Evolutionary conservation across 176 grass and related monocot genomes (phyloP).

Genomic region (Aechmea fasciata): DNA sequence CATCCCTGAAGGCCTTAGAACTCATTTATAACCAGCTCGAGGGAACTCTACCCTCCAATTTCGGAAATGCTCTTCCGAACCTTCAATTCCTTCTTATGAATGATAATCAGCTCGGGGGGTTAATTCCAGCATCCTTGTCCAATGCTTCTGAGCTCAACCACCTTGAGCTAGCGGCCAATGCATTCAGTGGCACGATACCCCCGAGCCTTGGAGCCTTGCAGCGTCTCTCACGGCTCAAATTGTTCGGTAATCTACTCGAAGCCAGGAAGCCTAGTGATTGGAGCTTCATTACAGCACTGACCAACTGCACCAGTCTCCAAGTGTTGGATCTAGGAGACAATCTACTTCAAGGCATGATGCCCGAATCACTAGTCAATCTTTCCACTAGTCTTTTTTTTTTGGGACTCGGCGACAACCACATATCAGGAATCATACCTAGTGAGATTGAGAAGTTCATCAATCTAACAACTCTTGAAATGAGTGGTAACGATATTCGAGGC

Average conservation of each 20-base stretch:
- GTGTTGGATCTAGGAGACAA: conserved; percentile 11
- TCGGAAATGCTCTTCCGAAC: conserved; percentile 26
- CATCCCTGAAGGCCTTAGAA: conserved; percentile 1
- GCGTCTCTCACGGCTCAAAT: not conserved
- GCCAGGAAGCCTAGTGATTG: conserved; percentile 12
- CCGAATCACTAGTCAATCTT: conserved; percentile 29
- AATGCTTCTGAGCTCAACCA: conserved; percentile 9
- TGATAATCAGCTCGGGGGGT: conserved; percentile 17
- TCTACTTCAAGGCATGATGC: conserved; percentile 21
- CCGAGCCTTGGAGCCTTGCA: conserved; percentile 20
- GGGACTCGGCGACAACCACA: conserved; percentile 1
- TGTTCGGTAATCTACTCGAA: conserved; percentile 14
- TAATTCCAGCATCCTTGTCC: conserved; percentile 18
- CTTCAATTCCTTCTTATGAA: not conserved
- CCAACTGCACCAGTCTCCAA: conserved; percentile 14
- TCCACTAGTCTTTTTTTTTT: conserved; percentile 10
- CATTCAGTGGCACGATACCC: conserved; percentile 28
- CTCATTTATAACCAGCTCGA: conserved; percentile 3
- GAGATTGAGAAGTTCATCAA: conserved; percentile 31
- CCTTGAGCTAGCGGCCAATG: conserved; percentile 1
- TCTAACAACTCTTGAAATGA: conserved; percentile 10
- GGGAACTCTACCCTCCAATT: conserved; percentile 13
- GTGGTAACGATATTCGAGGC: fast-evolving
- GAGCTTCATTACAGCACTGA: conserved; percentile 26
- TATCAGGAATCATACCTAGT: conserved; percentile 17